Evolutionary conservation across 1,284 basidiomycete genomes (phyloP).

Genomic region (Earliella scabrosa): DNA sequence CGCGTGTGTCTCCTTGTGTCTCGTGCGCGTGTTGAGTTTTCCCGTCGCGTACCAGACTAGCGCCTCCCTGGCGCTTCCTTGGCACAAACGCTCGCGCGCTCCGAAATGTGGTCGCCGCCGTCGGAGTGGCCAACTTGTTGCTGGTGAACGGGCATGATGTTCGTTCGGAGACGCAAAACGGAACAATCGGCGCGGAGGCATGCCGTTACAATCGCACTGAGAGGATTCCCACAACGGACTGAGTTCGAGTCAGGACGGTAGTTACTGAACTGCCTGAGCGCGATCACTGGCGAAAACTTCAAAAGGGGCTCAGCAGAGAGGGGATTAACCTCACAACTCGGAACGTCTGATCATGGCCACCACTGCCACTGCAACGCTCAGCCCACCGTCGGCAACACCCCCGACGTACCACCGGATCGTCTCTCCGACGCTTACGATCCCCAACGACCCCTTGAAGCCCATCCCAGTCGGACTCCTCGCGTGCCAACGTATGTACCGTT

Average conservation of each 20-base stretch:
- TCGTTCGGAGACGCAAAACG: too few species aligned
- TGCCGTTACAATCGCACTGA: too few species aligned
- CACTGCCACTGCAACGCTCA: constrained; percentile 36
- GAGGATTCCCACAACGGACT: too few species aligned
- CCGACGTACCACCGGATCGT: constrained; percentile 66
- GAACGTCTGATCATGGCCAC: constrained; percentile 31
- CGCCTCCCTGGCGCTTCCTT: too few species aligned
- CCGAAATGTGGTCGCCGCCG: too few species aligned
- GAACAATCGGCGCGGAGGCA: too few species aligned
- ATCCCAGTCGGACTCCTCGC: constrained; percentile 75
- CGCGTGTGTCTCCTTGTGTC: background rate
- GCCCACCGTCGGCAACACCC: constrained; percentile 44
- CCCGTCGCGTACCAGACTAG: constrained; percentile 7
- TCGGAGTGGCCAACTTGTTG: too few species aligned
- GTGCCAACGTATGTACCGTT: constrained; percentile 62
- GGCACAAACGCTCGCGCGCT: background rate
- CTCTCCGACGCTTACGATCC: constrained; percentile 57
- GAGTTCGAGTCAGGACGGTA: too few species aligned
- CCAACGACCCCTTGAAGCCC: constrained; percentile 50
- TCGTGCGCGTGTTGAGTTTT: constrained; percentile 1
- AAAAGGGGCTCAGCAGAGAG: too few species aligned
- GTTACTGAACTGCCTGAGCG: too few species aligned
- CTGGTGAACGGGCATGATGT: too few species aligned
- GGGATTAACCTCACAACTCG: background rate
- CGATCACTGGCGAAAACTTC: too few species aligned